Evolutionary conservation across 345 rosid genomes (phyloP).

Genomic region (Pseudoturritis turrita): DNA sequence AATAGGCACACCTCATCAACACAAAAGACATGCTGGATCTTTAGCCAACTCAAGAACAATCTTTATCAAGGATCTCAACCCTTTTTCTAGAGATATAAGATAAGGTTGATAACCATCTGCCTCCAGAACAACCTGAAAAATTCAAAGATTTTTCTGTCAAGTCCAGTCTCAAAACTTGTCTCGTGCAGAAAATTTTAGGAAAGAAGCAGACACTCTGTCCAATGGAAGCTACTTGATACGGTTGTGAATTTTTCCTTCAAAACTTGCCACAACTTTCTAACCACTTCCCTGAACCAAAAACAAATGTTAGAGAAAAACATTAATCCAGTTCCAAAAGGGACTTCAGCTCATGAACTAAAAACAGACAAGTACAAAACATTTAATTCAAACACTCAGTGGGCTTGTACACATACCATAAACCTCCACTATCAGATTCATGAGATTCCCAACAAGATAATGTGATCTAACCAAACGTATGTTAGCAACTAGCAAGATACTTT

Average conservation of each 20-base stretch:
- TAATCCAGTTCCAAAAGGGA: neutral
- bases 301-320: neutral
- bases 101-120: slow-evolving; percentile 99
- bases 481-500: neutral
- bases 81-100: slow-evolving; percentile 98
- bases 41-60: slow-evolving; percentile 94
- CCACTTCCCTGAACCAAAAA: slow-evolving; percentile 73
- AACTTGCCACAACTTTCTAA: slow-evolving; percentile 96
- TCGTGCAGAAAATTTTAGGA: neutral
- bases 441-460: neutral
- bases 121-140: slow-evolving; percentile 76
- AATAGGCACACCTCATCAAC: slow-evolving; percentile 79
- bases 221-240: slow-evolving; percentile 94
- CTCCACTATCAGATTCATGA: neutral
- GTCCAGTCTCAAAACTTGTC: slow-evolving; percentile 7
- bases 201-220: slow-evolving; percentile 45
- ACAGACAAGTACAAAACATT: neutral
- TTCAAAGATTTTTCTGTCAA: neutral
- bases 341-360: slow-evolving; percentile 2
- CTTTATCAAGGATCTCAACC: slow-evolving; percentile 92
- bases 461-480: neutral
- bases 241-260: slow-evolving; percentile 91
- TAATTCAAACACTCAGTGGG: neutral
- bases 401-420: neutral
- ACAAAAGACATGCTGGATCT: slow-evolving; percentile 84